phyloP scores from a whole-genome alignment of 331 rosid genomes.

The Telfairia occidentalis region DNA sequence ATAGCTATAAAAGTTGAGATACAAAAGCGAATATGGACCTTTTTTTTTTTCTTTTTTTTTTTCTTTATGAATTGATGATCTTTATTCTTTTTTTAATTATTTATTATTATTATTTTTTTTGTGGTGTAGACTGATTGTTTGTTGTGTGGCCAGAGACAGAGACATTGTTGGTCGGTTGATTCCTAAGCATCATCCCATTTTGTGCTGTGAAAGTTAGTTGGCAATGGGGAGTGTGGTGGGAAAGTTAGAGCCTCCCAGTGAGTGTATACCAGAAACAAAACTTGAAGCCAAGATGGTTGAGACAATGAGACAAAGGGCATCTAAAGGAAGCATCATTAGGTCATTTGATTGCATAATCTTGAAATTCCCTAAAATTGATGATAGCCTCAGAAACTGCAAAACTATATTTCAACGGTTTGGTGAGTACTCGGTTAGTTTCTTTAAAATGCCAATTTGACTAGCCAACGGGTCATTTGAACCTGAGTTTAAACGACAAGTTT shows the following conservation, averaged over 20 bases:
- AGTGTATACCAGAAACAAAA: conserved; percentile 45
- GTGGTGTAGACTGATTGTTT: neutral
- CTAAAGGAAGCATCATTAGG: conserved; percentile 52
- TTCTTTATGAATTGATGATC: neutral
- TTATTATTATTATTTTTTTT: neutral
- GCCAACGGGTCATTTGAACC: neutral
- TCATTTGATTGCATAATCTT: conserved; percentile 73
- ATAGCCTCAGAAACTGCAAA: conserved; percentile 75
- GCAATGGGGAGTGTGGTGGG: conserved; percentile 62
- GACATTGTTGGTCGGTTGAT: neutral
- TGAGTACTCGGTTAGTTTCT: conserved; percentile 18
- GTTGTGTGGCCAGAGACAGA: neutral
- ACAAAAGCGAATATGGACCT: neutral
- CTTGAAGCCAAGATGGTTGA: conserved; percentile 78
- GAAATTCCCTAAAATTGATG: conserved; percentile 91
- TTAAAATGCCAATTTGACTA: neutral
- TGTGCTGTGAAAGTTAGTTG: conserved; percentile 10
- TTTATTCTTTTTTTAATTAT: neutral
- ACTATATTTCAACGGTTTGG: conserved; percentile 70
- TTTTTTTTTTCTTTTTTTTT: neutral
- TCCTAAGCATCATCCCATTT: conserved; percentile 13
- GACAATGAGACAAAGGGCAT: conserved; percentile 56
- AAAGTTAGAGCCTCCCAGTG: conserved; percentile 31
- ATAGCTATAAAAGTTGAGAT: neutral
- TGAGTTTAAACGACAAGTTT: neutral